Base-by-base conservation (phyloP, 2,329 filamentous ascomycete genomes). In the Fusarium phyllophilum region DNA sequence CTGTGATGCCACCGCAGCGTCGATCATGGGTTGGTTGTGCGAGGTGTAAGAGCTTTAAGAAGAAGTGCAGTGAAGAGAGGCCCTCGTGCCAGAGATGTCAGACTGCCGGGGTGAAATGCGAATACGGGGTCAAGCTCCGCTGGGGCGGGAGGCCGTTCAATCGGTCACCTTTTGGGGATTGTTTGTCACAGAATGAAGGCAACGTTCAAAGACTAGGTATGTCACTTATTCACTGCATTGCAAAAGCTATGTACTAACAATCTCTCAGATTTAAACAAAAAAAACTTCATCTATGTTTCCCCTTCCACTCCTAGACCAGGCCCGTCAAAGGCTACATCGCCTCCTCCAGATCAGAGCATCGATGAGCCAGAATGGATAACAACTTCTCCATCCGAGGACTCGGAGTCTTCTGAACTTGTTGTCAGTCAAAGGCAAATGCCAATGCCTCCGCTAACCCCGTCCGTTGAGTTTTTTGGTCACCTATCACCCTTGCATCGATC, bases 41-140 rank as follows among this genome's bases (percentile, higher is more conserved):
- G n/a, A 63, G 72, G 39, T 74, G 72, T 45, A 74, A 74, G 68
- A 71, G 72, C 31, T 74, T 74, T 64, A 74, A 74, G 49, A 74
- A 74, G 71, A 74, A 74, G 55, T 74, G 72, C 62, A 74, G 55
- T 31, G 72, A 74, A 29, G 71, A 74, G 13, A 54, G 68, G 14
- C 72, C 72, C 8, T 36, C 51, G 24, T 74, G 72, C 42, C 67
- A 74, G 56, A 69, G 72, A 29, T 74, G 72, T 36, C 65, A 57
- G 55, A 57, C 39, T 18, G 72, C 72, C 8, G 63, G 72, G 17
- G 62, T 44, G 4, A 68, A 71, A n/a, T 74, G 72, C n/a, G 72
- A 74, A 48, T 74, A 74, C 44, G 71, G 67, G 6, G 71, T 74
- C 36, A 72, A 63, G 29, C 59, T 74, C 15, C 63, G 72, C 4